Conservation (phyloP, 2,329 filamentous ascomycete genomes). For the Podosphaera leucotricha region DNA sequence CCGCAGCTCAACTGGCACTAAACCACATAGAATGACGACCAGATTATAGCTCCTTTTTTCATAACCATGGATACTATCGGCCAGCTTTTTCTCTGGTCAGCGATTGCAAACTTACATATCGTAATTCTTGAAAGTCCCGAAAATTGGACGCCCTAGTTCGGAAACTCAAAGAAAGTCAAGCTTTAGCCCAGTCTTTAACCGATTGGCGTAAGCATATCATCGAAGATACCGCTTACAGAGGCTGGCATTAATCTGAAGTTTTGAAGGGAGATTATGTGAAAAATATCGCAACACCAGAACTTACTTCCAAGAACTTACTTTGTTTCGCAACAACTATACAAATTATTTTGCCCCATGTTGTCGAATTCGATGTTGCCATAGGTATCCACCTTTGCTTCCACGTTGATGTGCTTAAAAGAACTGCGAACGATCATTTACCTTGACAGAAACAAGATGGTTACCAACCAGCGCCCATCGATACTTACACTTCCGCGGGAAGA, state of each 20-base stretch:
- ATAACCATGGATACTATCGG: neutral
- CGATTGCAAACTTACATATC: neutral
- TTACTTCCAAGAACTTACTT: neutral
- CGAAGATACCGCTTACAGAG: neutral
- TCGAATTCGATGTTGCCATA: neutral
- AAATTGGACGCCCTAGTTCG: neutral
- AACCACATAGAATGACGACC: neutral
- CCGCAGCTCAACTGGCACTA: neutral
- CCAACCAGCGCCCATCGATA: neutral
- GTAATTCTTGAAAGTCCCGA: neutral
- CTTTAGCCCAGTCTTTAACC: neutral
- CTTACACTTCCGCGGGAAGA: neutral
- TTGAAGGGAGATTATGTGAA: neutral
- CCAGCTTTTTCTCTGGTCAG: neutral
- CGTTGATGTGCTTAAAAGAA: neutral
- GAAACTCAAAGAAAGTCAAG: neutral
- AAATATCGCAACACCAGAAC: neutral
- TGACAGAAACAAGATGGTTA: neutral
- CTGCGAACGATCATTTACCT: neutral
- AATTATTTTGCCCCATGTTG: neutral
- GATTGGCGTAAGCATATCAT: neutral
- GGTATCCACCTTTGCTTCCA: neutral
- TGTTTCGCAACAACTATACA: neutral
- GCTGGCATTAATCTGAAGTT: neutral
- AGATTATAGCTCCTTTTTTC: neutral